These are phyloP conservation scores for Ustilago curta DNA, from an alignment of 1,284 basidiomycete genomes.

Conservation along the genomic window DNA sequence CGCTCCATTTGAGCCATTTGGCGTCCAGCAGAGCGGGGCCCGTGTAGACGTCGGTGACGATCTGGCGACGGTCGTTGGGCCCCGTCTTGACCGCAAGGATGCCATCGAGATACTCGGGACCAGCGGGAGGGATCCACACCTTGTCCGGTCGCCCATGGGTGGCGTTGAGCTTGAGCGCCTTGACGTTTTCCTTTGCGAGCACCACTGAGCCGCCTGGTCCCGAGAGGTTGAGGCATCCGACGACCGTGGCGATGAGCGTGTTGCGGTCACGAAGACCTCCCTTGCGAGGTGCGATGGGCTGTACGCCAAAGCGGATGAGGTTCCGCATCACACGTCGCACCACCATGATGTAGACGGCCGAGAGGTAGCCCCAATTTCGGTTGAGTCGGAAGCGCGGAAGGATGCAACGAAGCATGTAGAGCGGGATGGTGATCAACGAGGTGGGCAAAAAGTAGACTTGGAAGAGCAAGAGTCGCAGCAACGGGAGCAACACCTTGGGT, in stretches of 20 bases:
- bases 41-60: constrained; percentile 49
- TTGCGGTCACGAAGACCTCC: constrained; percentile 59
- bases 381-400: constrained; percentile 52
- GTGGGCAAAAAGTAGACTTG: constrained; percentile 61
- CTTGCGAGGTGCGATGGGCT: constrained; percentile 62
- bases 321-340: constrained; percentile 56
- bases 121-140: constrained; percentile 64
- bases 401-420: constrained; percentile 51
- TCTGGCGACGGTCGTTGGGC: constrained; percentile 38
- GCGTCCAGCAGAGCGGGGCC: constrained; percentile 64
- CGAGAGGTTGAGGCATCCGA: constrained; percentile 51
- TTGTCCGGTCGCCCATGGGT: constrained; percentile 51
- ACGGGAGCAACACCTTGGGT: constrained; percentile 34
- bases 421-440: constrained; percentile 47
- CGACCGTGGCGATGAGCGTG: constrained; percentile 50
- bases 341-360: constrained; percentile 52
- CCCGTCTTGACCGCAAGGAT: constrained; percentile 59
- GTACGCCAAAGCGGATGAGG: constrained; percentile 56
- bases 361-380: constrained; percentile 52
- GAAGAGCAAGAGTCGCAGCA: constrained; percentile 55
- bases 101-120: constrained; percentile 58
- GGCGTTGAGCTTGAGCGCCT: constrained; percentile 54
- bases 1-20: constrained; percentile 61
- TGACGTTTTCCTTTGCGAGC: constrained; percentile 41
- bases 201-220: constrained; percentile 63